These are phyloP conservation scores for Dryas octopetala DNA, from an alignment of 306 rosid species.

Conservation along the genomic window DNA sequence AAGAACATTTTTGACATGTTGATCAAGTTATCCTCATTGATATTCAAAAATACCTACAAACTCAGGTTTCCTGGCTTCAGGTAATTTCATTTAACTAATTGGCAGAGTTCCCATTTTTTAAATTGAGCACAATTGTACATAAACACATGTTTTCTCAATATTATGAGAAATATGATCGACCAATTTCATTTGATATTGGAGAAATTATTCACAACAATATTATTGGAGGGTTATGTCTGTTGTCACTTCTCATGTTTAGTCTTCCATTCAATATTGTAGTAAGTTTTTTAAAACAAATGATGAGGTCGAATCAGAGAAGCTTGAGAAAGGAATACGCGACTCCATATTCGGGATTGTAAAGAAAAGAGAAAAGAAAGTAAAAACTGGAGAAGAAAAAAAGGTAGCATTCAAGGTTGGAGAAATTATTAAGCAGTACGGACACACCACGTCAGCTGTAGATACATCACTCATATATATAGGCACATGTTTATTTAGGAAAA, in stretches of 20 bases:
- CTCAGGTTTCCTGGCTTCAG: constrained; percentile 28
- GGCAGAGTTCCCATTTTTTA: too few relatives aligned
- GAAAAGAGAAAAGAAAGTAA: constrained; percentile 22
- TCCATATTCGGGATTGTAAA: constrained; percentile 12
- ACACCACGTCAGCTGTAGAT: too few relatives aligned
- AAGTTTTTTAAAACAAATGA: constrained; percentile 9
- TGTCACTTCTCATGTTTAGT: background rate
- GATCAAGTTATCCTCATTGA: constrained; percentile 14
- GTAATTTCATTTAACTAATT: constrained; percentile 1
- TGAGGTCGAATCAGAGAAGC: constrained; percentile 29
- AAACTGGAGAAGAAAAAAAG: background rate
- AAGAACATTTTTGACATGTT: constrained; percentile 27
- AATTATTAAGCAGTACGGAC: background rate
- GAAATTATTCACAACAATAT: too few relatives aligned
- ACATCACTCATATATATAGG: too few relatives aligned
- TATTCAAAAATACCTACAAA: constrained; percentile 13
- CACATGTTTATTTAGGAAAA: too few relatives aligned
- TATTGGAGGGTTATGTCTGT: too few relatives aligned
- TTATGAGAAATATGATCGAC: too few relatives aligned
- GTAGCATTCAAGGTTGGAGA: background rate
- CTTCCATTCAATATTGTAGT: constrained; percentile 15
- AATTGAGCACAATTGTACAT: too few relatives aligned
- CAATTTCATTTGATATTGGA: too few relatives aligned
- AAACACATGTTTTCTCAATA: too few relatives aligned
- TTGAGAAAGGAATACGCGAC: constrained; percentile 25